These are phyloP conservation scores for Didymellaceae sp. DNA, from an alignment of 2,329 filamentous ascomycete genomes.

Conservation along the genomic window DNA sequence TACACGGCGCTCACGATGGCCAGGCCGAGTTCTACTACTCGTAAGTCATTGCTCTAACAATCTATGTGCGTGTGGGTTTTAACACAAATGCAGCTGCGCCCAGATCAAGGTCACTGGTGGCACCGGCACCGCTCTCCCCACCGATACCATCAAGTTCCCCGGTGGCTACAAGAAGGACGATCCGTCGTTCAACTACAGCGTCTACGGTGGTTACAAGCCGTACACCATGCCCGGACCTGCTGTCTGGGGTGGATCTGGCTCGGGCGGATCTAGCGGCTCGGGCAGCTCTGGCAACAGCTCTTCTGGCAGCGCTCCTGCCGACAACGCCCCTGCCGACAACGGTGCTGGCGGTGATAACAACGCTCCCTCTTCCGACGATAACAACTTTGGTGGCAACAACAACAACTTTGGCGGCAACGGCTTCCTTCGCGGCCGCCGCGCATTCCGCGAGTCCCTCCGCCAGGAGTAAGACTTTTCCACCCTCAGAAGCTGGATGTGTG, in stretches of 20 bases:
- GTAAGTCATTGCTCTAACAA: not conserved
- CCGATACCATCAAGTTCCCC: conserved; percentile 48
- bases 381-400: not conserved
- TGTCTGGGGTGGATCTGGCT: conserved; percentile 20
- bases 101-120: conserved; percentile 51
- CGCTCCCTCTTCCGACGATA: not conserved
- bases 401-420: not conserved
- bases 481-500: not conserved
- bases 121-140: conserved; percentile 32
- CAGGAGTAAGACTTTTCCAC: not conserved
- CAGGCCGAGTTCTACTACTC: conserved; percentile 50
- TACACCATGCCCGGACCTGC: conserved; percentile 28
- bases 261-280: not conserved
- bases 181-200: conserved; percentile 14
- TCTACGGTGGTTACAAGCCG: conserved; percentile 27
- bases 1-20: conserved; percentile 45
- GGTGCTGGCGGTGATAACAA: not conserved
- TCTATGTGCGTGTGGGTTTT: too few species aligned
- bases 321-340: not conserved
- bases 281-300: not conserved
- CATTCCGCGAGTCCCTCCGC: conserved; percentile 1
- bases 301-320: too few species aligned
- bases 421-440: not conserved
- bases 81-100: conserved; percentile 36
- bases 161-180: conserved; percentile 45